Conservation (phyloP, 2,329 filamentous ascomycete species). For the Rachicladosporium sp. region DNA sequence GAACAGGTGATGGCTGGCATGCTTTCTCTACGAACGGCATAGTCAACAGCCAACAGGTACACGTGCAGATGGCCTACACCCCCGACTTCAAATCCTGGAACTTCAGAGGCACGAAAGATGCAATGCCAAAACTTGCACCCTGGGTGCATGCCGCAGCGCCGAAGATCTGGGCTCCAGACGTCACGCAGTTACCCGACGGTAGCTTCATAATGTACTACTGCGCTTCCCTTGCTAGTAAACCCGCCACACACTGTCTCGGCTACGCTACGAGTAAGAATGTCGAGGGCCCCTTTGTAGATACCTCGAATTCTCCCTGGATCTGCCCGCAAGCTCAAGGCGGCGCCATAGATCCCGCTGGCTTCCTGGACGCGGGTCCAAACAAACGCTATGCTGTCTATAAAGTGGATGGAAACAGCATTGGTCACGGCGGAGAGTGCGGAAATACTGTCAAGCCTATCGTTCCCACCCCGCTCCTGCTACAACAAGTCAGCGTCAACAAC, state of each 20-base stretch:
- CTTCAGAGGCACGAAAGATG: conserved; percentile 36
- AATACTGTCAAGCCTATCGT: conserved; percentile 15
- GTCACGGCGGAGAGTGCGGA: conserved; percentile 16
- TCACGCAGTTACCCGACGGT: conserved; percentile 30
- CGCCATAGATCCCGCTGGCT: conserved; percentile 19
- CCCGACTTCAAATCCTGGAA: conserved; percentile 36
- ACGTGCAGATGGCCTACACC: conserved; percentile 42
- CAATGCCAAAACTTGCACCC: conserved; percentile 36
- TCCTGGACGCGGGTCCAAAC: conserved; percentile 9
- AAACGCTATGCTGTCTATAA: conserved; percentile 19
- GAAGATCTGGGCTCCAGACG: conserved; percentile 49
- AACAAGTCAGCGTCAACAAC: conserved; percentile 14
- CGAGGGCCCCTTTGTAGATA: conserved; percentile 18
- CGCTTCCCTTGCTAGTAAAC: conserved; percentile 9
- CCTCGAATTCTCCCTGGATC: conserved; percentile 14
- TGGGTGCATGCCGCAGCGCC: conserved; percentile 38
- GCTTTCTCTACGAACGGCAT: conserved; percentile 38
- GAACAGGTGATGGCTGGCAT: conserved; percentile 40
- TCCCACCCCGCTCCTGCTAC: conserved; percentile 19
- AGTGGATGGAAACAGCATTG: conserved; percentile 19
- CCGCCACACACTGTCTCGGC: conserved; percentile 16
- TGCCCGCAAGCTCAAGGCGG: conserved; percentile 15
- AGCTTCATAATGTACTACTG: conserved; percentile 19
- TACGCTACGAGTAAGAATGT: conserved; percentile 14
- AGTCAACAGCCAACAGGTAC: conserved; percentile 26